phyloP scores from a whole-genome alignment of 2,329 filamentous ascomycete species.

The Penicillium brevicompactum region DNA sequence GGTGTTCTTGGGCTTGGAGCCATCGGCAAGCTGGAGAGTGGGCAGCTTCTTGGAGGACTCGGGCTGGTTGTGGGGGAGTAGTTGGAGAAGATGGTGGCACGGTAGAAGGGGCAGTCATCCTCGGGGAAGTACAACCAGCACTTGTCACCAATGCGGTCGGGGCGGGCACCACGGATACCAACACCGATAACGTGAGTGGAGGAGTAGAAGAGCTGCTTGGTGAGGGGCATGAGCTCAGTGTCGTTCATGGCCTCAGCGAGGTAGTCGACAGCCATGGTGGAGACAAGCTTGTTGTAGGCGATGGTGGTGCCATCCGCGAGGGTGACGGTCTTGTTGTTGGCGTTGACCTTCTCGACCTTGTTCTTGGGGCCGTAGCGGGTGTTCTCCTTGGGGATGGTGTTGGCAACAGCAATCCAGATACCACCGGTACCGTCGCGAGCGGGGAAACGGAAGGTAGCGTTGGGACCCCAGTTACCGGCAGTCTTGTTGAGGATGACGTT shows the following conservation, averaged over 20 bases:
- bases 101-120: constrained; percentile 98
- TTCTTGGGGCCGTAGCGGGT: constrained; percentile 85
- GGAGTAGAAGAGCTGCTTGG: constrained; percentile 94
- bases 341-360: constrained; percentile 83
- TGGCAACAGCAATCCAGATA: constrained; percentile 97
- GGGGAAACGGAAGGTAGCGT: constrained; percentile 97
- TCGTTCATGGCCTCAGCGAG: constrained; percentile 87
- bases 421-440: constrained; percentile 93
- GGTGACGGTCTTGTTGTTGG: constrained; percentile 78
- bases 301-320: constrained; percentile 84
- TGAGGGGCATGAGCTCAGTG: constrained; percentile 76
- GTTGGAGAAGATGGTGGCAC: constrained; percentile 99
- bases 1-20: constrained; percentile 72
- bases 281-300: constrained; percentile 88
- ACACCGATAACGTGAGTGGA: constrained; percentile 97
- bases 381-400: constrained; percentile 90
- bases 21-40: constrained; percentile 82
- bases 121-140: constrained; percentile 99
- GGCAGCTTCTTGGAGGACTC: constrained; percentile 76
- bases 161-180: constrained; percentile 85
- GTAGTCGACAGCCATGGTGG: constrained; percentile 93
- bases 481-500: constrained; percentile 97
- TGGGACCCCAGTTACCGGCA: constrained; percentile 96
- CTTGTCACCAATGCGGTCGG: constrained; percentile 97
- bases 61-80: constrained; percentile 98